Base-by-base conservation (phyloP, 495 filamentous ascomycete species). In the Bombardia bombarda region DNA sequence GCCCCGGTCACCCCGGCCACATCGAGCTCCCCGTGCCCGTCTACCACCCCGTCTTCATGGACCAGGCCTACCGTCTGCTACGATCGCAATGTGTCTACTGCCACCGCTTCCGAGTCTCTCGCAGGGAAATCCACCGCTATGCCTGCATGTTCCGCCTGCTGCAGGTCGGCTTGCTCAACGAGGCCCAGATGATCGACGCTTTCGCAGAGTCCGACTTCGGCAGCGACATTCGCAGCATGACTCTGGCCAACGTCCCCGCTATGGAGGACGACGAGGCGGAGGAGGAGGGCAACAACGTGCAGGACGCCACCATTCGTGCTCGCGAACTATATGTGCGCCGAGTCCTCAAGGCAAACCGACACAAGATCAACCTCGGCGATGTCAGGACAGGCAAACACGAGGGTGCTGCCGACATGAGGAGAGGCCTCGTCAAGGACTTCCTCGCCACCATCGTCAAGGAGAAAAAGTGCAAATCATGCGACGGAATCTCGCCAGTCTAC, bases 1-100 rank as follows among this genome's bases (percentile, higher is more conserved):
- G 92, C 61, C 88, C 92, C 8, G 93, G 93, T 45, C 93, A 99
- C 68, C 74, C 80, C 24, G 93, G 93, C 38, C 92, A 97, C 60
- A 93, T 99, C 60, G 87, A 95, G 50, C 79, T 99, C 20, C 90
- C 93, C 3, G 80, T 90, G 9, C 84, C 83, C 32, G 81, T 95
- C 38, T 99, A 96, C 59, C 90, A 96, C 67, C 84, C 88, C 19
- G 82, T 86, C 1, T 95, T 95, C 62, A 83, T 99, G 71, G 87
- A 93, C 58, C 90, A 95, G 61, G 70, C 86, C 40, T 74, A 90
- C 40, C 79, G 86, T 21, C 67, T 99, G 14, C 71, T 99, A 25
- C 79, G 86, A 40, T 81, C 83, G 31, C 85, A 87, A 67, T 99
- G 93, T 62, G 72, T 82, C 40, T 95, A 90, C 64, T 99, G 93